A percentile compares a stretch with the other conserved stretches of the same genome.
These are phyloP conservation scores for Mycena latifolia DNA, from an alignment of 768 basidiomycete species.

Conservation along the genomic window DNA sequence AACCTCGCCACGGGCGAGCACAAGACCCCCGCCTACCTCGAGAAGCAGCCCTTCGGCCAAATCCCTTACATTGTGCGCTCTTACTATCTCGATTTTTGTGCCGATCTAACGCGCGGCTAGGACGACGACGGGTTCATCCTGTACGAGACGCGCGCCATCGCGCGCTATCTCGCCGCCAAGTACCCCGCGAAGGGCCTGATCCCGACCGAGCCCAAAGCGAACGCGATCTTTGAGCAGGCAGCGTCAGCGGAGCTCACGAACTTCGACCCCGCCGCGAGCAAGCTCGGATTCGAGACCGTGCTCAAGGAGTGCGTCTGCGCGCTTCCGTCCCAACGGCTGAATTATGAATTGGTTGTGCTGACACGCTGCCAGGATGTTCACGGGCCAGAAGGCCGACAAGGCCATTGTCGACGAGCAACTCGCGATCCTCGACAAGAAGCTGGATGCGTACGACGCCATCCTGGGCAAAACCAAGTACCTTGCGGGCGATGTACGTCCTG, in stretches of 20 bases:
- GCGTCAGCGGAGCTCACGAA: too few relatives aligned
- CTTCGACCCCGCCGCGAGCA: too few relatives aligned
- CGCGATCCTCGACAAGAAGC: background rate
- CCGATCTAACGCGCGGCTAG: background rate
- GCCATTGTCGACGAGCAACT: background rate
- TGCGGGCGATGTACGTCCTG: too few relatives aligned
- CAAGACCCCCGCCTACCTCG: background rate
- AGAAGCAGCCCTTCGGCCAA: too few relatives aligned
- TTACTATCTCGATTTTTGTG: background rate
- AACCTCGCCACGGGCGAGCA: background rate
- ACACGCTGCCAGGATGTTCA: background rate
- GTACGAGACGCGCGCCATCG: too few relatives aligned
- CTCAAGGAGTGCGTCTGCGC: background rate
- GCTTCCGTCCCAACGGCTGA: background rate
- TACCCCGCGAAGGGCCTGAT: too few relatives aligned
- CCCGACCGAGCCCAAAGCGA: too few relatives aligned
- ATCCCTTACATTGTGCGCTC: conserved; percentile 2
- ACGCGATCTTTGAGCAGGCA: too few relatives aligned
- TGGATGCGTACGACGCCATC: background rate
- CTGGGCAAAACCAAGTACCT: too few relatives aligned
- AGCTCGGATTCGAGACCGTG: too few relatives aligned
- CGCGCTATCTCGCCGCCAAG: too few relatives aligned
- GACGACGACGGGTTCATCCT: too few relatives aligned
- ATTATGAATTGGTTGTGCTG: background rate
- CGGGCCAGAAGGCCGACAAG: background rate